Evolutionary conservation across 768 basidiomycete genomes (phyloP).

Genomic region (Hygrocybe punicea): DNA sequence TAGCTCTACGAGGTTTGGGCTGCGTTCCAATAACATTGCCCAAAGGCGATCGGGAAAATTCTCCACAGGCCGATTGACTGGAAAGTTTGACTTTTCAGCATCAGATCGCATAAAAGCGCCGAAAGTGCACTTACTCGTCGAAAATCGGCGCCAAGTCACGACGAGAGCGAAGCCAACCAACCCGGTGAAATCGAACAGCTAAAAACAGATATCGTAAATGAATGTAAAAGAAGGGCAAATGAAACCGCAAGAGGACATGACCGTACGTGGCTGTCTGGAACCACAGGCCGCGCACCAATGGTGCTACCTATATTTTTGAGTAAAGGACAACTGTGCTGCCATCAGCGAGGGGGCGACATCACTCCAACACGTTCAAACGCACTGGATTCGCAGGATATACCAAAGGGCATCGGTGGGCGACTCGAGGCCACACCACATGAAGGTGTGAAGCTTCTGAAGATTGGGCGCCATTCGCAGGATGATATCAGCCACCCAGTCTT

Average conservation of each 20-base stretch:
- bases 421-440: constrained; percentile 54
- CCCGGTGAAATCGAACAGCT: constrained; percentile 44
- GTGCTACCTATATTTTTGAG: constrained; percentile 45
- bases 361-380: constrained; percentile 17
- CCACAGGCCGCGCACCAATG: constrained; percentile 36
- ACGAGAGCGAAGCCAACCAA: constrained; percentile 47
- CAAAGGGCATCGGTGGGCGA: constrained; percentile 42
- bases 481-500: constrained; percentile 40
- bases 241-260: no score
- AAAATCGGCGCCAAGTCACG: constrained; percentile 41
- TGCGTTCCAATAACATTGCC: constrained; percentile 47
- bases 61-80: constrained; percentile 20
- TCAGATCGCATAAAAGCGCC: background rate
- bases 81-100: background rate
- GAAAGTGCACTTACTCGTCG: background rate
- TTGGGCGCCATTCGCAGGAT: constrained; percentile 33
- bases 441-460: constrained; percentile 38
- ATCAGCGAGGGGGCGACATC: constrained; percentile 1
- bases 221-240: no score
- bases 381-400: constrained; percentile 40
- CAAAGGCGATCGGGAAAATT: constrained; percentile 42
- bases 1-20: constrained; percentile 48
- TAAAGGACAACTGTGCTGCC: constrained; percentile 37
- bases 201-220: background rate
- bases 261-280: constrained; percentile 33